phyloP scores from a whole-genome alignment of 2,329 filamentous ascomycete species.

The Ceratocystis variospora region DNA sequence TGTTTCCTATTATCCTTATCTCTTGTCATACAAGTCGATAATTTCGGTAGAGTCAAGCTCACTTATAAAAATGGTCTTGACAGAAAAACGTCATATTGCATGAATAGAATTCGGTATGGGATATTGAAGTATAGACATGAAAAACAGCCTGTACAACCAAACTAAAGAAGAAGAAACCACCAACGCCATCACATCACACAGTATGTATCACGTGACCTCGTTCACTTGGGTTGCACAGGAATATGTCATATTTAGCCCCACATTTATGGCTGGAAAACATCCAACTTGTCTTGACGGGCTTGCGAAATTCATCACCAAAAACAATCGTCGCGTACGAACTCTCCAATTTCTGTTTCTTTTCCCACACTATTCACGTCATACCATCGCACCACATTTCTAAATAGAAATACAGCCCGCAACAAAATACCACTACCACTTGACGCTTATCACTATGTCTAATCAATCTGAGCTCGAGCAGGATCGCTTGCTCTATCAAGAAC shows the following conservation, averaged over 20 bases:
- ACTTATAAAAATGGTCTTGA: background rate
- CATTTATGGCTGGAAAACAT: background rate
- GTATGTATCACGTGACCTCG: background rate
- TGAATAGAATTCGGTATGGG: background rate
- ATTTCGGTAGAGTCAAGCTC: too few species aligned
- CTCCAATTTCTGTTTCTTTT: background rate
- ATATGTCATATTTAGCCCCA: background rate
- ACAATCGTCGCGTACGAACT: background rate
- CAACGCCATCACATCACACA: background rate
- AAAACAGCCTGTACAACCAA: background rate
- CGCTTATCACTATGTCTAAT: conserved; percentile 10
- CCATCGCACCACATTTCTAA: background rate
- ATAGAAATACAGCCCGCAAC: background rate
- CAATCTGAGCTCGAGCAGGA: conserved; percentile 35
- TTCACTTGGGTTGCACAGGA: background rate
- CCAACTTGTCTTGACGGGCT: background rate
- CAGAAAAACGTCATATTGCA: background rate
- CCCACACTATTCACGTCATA: background rate
- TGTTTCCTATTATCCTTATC: too few species aligned
- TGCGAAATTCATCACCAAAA: background rate
- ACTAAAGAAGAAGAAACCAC: background rate
- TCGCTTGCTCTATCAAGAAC: conserved; percentile 41
- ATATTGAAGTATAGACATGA: too few species aligned
- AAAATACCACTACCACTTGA: too few species aligned
- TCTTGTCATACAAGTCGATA: too few species aligned